Percentiles rank a stretch among this genome's conserved stretches.
These are phyloP conservation scores for Obelidium mucronatum DNA, from an alignment of 192 early-diverging fungal genomes.

Conservation along the genomic window DNA sequence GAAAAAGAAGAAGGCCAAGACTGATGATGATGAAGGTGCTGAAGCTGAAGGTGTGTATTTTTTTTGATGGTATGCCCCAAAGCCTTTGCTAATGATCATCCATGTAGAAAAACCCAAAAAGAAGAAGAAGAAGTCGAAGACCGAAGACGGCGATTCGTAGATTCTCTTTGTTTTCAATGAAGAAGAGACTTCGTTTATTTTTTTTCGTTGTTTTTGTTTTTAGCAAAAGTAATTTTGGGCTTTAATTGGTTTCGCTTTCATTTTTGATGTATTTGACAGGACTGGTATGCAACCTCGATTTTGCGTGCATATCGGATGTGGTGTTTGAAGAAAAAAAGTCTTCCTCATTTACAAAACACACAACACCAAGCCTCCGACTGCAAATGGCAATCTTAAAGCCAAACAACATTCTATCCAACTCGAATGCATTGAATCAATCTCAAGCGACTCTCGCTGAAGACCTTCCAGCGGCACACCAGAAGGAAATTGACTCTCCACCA, in stretches of 20 bases:
- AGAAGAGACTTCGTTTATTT: background rate
- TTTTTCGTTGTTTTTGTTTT: background rate
- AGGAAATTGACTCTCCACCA: background rate
- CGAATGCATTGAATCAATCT: background rate
- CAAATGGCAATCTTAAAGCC: no score
- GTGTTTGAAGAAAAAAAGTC: background rate
- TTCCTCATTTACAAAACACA: background rate
- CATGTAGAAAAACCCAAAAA: constrained; percentile 42
- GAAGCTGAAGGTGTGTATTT: constrained; percentile 16
- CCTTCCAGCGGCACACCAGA: background rate
- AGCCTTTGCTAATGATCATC: background rate
- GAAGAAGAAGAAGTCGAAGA: constrained; percentile 47
- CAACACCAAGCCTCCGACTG: no score
- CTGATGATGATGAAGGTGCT: constrained; percentile 23
- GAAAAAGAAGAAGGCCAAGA: constrained; percentile 41
- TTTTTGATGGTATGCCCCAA: no score
- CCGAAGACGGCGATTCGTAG: constrained; percentile 42
- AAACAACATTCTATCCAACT: background rate
- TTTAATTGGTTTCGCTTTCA: no score
- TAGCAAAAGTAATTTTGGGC: background rate
- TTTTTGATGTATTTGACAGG: no score
- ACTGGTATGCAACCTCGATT: no score
- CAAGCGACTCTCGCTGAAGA: background rate
- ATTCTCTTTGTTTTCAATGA: background rate
- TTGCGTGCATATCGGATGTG: no score